Base-by-base conservation (phyloP, 2,329 filamentous ascomycete genomes). In the Colletotrichum eremochloae region DNA sequence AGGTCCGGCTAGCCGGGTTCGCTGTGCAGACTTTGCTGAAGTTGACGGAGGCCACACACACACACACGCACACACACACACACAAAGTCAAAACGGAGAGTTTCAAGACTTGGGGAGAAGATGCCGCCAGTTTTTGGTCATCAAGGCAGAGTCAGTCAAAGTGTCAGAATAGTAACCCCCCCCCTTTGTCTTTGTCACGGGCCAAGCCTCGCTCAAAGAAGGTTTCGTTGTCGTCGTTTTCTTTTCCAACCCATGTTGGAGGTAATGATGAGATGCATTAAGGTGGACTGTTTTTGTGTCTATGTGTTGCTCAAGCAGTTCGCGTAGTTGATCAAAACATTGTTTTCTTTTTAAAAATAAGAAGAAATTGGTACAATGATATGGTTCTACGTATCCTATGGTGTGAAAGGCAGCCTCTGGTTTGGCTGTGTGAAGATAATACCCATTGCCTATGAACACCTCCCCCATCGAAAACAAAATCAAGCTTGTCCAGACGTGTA, bases 321-420 rank as follows among this genome's bases (percentile, higher is more conserved):
- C 29, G 14, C 7, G 31, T 6, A 33, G 24, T 52, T 18, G 6
- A 14, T 5, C 29, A 8, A 9, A 12, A 20, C 15, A 20, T 40
- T 4, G 20, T n/a, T 12, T 48, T 48, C 2, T 9, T 48, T 48
- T 12, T 12, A 4, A n/a, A n/a, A 29, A 50, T 18, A 29, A 29
- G 15, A 24, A 36, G 24, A 61, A 18, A 29, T 58, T 68, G 60
- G 24, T 73, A 71, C 71, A 71, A 66, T 73, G 62, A 73, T 67
- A 42, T 53, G 67, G 71, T 67, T 73, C 71, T 71, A 67, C 71
- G 67, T 61, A 63, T 62, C 67, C 56, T 56, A 38, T 69, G 60
- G 20, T 63, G 57, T 63, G 58, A 31, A 48, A 55, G 58, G 38
- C 6, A 65, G 58, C 63, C 68, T 68, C 60, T 64, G 60, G 55